Conservation (phyloP, 1,139 yeast species). For the Geotrichum phurueaensis region DNA sequence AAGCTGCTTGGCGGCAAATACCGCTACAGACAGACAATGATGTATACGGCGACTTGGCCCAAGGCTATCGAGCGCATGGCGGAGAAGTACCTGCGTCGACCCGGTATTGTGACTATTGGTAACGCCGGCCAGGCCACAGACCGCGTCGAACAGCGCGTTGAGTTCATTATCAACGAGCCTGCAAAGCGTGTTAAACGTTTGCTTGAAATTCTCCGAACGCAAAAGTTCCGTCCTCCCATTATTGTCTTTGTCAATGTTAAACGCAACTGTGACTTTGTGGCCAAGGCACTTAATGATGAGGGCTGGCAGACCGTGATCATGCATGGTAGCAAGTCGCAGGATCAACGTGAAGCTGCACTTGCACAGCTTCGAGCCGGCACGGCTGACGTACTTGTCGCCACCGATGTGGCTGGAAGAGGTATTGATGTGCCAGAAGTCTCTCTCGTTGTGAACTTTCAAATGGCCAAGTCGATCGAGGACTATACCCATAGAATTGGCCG, state of each 20-base stretch:
- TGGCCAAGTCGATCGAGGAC: constrained; percentile 71
- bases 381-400: constrained; percentile 70
- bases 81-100: constrained; percentile 49
- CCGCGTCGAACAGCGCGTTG: constrained; percentile 64
- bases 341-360: constrained; percentile 76
- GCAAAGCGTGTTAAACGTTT: constrained; percentile 37
- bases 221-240: constrained; percentile 45
- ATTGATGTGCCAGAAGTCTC: constrained; percentile 84
- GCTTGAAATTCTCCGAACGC: constrained; percentile 33
- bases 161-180: constrained; percentile 41
- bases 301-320: constrained; percentile 55
- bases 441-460: constrained; percentile 77
- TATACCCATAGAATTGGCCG: constrained; percentile 93
- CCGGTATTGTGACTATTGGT: constrained; percentile 64
- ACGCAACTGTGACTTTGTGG: constrained; percentile 61
- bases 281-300: constrained; percentile 42
- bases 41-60: constrained; percentile 95
- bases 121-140: constrained; percentile 55
- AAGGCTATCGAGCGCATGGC: constrained; percentile 64
- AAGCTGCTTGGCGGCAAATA: constrained; percentile 22
- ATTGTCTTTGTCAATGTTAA: constrained; percentile 80
- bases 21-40: constrained; percentile 52
- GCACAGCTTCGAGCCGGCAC: constrained; percentile 55
- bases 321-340: constrained; percentile 86
- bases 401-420: constrained; percentile 97